Conservation (phyloP, 2,329 filamentous ascomycete genomes). For the Domatiomyces catenatus region DNA sequence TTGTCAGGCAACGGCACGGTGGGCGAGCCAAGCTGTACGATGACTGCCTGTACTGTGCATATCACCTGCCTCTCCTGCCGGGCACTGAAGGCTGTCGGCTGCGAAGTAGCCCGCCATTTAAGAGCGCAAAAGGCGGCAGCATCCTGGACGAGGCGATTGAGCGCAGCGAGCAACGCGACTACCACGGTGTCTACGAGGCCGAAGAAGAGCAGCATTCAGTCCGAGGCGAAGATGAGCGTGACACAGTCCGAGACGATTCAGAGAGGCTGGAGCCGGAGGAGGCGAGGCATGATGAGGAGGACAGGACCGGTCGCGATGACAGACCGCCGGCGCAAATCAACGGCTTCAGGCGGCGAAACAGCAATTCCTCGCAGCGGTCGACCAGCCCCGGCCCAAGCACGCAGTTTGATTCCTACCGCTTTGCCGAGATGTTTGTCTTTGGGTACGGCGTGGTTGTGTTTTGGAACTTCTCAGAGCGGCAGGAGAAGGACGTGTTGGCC, state of each 20-base stretch:
- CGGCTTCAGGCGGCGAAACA: conserved; percentile 16
- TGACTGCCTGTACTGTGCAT: conserved; percentile 90
- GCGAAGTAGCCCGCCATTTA: conserved; percentile 77
- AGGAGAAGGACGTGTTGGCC: conserved; percentile 91
- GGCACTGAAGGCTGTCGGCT: conserved; percentile 77
- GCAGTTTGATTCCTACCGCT: conserved; percentile 57
- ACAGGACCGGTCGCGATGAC: conserved; percentile 16
- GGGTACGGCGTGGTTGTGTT: conserved; percentile 96
- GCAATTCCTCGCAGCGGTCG: conserved; percentile 24
- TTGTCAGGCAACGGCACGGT: conserved; percentile 72
- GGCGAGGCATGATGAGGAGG: conserved; percentile 8
- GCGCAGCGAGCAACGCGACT: conserved; percentile 72
- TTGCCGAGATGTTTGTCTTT: conserved; percentile 94
- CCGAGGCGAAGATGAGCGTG: conserved; percentile 23
- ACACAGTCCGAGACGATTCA: not conserved
- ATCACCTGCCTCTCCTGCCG: conserved; percentile 75
- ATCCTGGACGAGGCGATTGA: conserved; percentile 92
- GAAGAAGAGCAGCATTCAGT: conserved; percentile 43
- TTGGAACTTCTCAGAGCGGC: conserved; percentile 94
- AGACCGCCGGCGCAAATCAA: conserved; percentile 15
- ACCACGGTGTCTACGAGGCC: conserved; percentile 81
- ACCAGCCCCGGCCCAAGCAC: conserved; percentile 34
- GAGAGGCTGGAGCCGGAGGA: conserved; percentile 11
- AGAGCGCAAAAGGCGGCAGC: conserved; percentile 83
- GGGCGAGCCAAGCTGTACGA: conserved; percentile 94